Evolutionary conservation across 306 rosid species (phyloP).

Genomic region (Lablab purpureus): DNA sequence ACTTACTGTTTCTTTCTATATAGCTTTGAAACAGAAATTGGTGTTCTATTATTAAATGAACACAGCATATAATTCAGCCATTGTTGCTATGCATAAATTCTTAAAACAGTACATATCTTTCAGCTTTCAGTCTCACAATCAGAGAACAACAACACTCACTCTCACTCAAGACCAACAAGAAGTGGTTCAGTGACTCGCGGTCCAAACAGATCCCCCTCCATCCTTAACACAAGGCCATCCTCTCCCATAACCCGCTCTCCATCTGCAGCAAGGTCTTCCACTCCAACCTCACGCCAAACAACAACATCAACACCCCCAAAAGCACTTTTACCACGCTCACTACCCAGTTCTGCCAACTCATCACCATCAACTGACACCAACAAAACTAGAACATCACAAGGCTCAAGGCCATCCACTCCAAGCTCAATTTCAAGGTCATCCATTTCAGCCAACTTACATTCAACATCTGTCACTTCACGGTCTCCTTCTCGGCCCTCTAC

Average conservation of each 20-base stretch:
- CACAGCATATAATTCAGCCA: neutral
- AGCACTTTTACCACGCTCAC: slow-evolving; percentile 49
- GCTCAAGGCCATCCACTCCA: slow-evolving; percentile 75
- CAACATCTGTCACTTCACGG: slow-evolving; percentile 56
- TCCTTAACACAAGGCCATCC: slow-evolving; percentile 77
- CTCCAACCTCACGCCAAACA: slow-evolving; percentile 71
- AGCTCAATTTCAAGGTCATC: slow-evolving; percentile 52
- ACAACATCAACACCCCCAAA: slow-evolving; percentile 83
- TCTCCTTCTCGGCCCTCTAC: slow-evolving; percentile 63
- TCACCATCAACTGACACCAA: slow-evolving; percentile 54
- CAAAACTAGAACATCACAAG: slow-evolving; percentile 58
- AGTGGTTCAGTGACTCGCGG: slow-evolving; percentile 59
- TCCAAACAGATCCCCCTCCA: slow-evolving; percentile 65
- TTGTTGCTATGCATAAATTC: slow-evolving; percentile 10
- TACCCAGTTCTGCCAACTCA: slow-evolving; percentile 44
- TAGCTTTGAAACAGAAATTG: neutral
- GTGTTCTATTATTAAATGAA: neutral
- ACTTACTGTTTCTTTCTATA: neutral
- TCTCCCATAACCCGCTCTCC: slow-evolving; percentile 71
- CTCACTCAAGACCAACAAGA: slow-evolving; percentile 63
- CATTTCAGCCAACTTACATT: slow-evolving; percentile 66
- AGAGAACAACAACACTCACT: slow-evolving; percentile 55
- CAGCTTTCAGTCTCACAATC: slow-evolving; percentile 80
- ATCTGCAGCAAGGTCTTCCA: slow-evolving; percentile 67
- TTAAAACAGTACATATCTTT: slow-evolving; percentile 6